Evolutionary conservation across 2,329 filamentous ascomycete genomes (phyloP).

Genomic region (Knufia fluminis): DNA sequence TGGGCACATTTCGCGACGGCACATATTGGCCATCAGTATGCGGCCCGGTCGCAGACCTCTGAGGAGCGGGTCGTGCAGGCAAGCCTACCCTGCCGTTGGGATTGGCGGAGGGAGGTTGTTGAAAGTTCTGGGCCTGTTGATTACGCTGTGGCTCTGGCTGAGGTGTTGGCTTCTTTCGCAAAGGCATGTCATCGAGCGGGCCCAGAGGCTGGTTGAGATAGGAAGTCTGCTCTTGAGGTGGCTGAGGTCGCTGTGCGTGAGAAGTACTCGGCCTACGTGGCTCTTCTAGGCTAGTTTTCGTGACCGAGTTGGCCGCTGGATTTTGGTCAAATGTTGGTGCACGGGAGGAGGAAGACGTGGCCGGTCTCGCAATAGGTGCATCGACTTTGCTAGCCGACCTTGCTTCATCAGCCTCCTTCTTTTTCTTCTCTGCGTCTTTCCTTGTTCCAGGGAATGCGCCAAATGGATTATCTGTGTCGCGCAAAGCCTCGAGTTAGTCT

Average conservation of each 20-base stretch:
- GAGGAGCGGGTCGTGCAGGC: background rate
- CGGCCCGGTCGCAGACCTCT: background rate
- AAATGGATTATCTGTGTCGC: slow-evolving; percentile 36
- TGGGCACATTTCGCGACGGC: background rate
- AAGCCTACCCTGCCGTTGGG: background rate
- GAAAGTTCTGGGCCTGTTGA: background rate
- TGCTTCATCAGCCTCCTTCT: slow-evolving; percentile 32
- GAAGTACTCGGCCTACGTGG: background rate
- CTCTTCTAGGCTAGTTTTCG: slow-evolving; percentile 3
- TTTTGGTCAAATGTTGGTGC: slow-evolving; percentile 10
- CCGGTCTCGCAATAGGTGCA: slow-evolving; percentile 15
- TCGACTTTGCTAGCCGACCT: slow-evolving; percentile 22
- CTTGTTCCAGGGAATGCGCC: slow-evolving; percentile 33
- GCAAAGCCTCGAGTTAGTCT: background rate
- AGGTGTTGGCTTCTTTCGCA: background rate
- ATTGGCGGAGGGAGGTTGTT: background rate
- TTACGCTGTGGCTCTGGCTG: background rate
- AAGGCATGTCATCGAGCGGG: background rate
- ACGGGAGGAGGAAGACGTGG: slow-evolving; percentile 20
- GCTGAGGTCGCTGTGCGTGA: background rate
- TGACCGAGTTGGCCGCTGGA: slow-evolving; percentile 8
- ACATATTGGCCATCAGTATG: background rate
- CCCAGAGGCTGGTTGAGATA: slow-evolving; percentile 2
- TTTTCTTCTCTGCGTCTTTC: slow-evolving; percentile 29
- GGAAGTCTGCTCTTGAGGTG: background rate